These are phyloP conservation scores for Candida vartiovaarae DNA, from an alignment of 805 yeast genomes.

Conservation along the genomic window DNA sequence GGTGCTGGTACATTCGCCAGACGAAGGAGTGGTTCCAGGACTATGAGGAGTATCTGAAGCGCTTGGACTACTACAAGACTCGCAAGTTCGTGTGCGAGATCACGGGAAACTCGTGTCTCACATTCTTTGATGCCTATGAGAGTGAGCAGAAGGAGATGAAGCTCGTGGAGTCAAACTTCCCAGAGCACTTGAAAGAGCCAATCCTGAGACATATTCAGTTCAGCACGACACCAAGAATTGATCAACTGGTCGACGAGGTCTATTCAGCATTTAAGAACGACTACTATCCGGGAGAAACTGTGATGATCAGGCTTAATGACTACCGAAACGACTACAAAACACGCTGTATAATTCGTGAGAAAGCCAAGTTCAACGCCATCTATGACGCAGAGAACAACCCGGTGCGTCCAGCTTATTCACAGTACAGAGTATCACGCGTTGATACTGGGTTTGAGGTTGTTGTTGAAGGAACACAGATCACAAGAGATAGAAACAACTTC, in stretches of 20 bases:
- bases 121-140: slow-evolving; percentile 82
- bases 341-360: slow-evolving; percentile 64
- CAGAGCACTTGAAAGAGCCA: slow-evolving; percentile 88
- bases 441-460: slow-evolving; percentile 51
- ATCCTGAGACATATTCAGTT: slow-evolving; percentile 82
- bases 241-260: slow-evolving; percentile 81
- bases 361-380: slow-evolving; percentile 64
- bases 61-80: slow-evolving; percentile 66
- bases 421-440: slow-evolving; percentile 63
- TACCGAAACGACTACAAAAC: slow-evolving; percentile 23
- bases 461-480: slow-evolving; percentile 64
- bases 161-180: slow-evolving; percentile 74
- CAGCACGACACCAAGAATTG: slow-evolving; percentile 73
- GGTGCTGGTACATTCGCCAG: slow-evolving; percentile 75
- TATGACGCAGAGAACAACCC: slow-evolving; percentile 29
- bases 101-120: slow-evolving; percentile 86
- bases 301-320: slow-evolving; percentile 42
- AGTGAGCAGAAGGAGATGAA: slow-evolving; percentile 60
- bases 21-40: slow-evolving; percentile 84
- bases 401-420: slow-evolving; percentile 46
- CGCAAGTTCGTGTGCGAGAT: slow-evolving; percentile 91
- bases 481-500: slow-evolving; percentile 79
- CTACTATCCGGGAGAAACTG: slow-evolving; percentile 87
- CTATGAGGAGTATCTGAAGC: slow-evolving; percentile 67
- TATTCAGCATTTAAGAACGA: slow-evolving; percentile 71